Evolutionary conservation across 78 protist genomes (phyloP).

Genomic region (Polysphondylium violaceum): DNA sequence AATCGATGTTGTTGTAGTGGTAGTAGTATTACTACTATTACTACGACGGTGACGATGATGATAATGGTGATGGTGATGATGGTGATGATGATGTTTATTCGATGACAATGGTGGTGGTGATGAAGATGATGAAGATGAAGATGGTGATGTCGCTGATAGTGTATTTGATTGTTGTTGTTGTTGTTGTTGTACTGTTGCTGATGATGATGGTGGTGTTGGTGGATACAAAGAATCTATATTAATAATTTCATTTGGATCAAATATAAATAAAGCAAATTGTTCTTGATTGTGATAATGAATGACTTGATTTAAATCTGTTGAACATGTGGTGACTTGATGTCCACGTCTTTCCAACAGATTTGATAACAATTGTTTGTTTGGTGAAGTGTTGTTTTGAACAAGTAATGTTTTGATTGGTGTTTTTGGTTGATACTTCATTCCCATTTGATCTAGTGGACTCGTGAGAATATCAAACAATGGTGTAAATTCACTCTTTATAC

Average conservation of each 20-base stretch:
- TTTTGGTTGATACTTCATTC: neutral
- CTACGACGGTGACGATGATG: too few species aligned
- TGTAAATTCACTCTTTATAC: constrained; percentile 58
- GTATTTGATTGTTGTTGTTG: neutral
- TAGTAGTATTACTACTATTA: too few species aligned
- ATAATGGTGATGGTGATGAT: constrained; percentile 5
- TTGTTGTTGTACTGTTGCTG: neutral
- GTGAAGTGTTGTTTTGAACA: constrained; percentile 32
- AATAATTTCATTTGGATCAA: constrained; percentile 20
- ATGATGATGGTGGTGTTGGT: neutral
- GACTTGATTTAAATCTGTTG: constrained; percentile 11
- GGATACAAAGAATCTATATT: neutral
- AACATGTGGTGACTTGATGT: constrained; percentile 15
- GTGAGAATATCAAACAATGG: constrained; percentile 38
- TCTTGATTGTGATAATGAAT: constrained; percentile 24
- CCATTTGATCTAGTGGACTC: constrained; percentile 1
- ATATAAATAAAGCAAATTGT: constrained; percentile 38
- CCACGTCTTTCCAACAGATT: constrained; percentile 31
- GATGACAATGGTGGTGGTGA: neutral
- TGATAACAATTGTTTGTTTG: constrained; percentile 3
- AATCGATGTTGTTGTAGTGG: too few species aligned
- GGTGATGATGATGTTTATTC: neutral
- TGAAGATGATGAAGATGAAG: neutral
- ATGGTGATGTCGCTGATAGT: neutral
- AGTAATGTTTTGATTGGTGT: constrained; percentile 30